A percentile compares a stretch with the other conserved stretches of the same genome.
These are phyloP conservation scores for Leccinum pachyderme DNA, from an alignment of 1,284 basidiomycete species.

Conservation along the genomic window DNA sequence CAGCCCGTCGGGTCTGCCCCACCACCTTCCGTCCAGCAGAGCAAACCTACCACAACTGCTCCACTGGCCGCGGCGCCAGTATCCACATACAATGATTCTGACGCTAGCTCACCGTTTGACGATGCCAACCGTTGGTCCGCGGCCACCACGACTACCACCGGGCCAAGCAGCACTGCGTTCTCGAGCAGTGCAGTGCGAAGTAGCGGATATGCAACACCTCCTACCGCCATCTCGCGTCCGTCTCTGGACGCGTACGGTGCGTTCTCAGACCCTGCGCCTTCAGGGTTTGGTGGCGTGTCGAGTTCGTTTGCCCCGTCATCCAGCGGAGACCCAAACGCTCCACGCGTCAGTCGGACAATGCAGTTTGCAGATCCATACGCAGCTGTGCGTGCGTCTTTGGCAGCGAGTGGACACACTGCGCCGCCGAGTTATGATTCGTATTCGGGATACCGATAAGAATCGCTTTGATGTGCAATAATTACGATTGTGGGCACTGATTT, in stretches of 20 bases:
- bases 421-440: conserved; percentile 55
- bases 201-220: conserved; percentile 29
- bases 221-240: conserved; percentile 45
- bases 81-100: conserved; percentile 38
- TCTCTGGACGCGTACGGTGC: conserved; percentile 86
- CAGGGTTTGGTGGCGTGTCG: conserved; percentile 51
- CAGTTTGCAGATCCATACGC: conserved; percentile 83
- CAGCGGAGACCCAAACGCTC: conserved; percentile 40
- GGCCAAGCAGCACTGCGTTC: conserved; percentile 36
- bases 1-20: conserved; percentile 24
- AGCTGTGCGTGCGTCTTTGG: conserved; percentile 59
- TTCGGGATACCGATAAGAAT: conserved; percentile 27
- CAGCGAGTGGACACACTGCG: conserved; percentile 25
- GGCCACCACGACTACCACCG: conserved; percentile 27
- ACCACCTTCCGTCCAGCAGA: conserved; percentile 21
- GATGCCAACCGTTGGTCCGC: conserved; percentile 52
- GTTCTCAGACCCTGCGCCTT: conserved; percentile 78
- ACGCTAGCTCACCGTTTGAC: conserved; percentile 49
- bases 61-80: conserved; percentile 31
- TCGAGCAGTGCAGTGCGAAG: conserved; percentile 27
- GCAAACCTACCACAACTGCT: conserved; percentile 33
- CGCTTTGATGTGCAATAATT: conserved; percentile 2
- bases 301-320: conserved; percentile 29
- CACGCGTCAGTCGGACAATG: conserved; percentile 80
- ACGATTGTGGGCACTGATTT: conserved; percentile 13